Conservation (phyloP, 371 early-diverging fungal genomes). For the Mucor mucedo region DNA sequence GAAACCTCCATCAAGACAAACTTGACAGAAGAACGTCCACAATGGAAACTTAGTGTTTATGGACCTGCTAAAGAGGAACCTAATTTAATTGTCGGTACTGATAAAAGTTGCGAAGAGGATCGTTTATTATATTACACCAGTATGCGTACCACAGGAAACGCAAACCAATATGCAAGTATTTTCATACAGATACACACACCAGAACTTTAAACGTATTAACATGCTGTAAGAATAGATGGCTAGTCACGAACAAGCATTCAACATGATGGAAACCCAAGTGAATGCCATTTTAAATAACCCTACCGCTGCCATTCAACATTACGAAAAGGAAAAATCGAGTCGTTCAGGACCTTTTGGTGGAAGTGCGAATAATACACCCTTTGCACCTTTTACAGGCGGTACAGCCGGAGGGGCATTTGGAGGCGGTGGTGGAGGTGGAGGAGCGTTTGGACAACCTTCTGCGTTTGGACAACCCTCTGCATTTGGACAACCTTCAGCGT, state of each 20-base stretch:
- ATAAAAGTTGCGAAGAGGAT: slow-evolving; percentile 63
- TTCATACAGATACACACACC: too few relatives aligned
- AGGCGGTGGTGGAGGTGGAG: slow-evolving; percentile 30
- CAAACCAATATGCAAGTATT: slow-evolving; percentile 46
- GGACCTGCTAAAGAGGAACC: slow-evolving; percentile 72
- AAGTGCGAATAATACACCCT: slow-evolving; percentile 19
- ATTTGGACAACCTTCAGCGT: slow-evolving; percentile 27
- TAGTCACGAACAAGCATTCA: slow-evolving; percentile 30
- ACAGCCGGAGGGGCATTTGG: slow-evolving; percentile 25
- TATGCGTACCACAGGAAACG: slow-evolving; percentile 39
- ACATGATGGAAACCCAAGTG: slow-evolving; percentile 39
- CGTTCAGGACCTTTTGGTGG: slow-evolving; percentile 38
- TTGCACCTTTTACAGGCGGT: slow-evolving; percentile 40
- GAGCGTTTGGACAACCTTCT: slow-evolving; percentile 29
- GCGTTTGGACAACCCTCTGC: slow-evolving; percentile 27
- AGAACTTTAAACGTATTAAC: too few relatives aligned
- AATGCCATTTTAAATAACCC: slow-evolving; percentile 39
- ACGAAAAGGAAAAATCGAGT: slow-evolving; percentile 40
- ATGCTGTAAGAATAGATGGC: slow-evolving; percentile 22
- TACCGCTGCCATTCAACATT: slow-evolving; percentile 44
- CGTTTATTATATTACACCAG: slow-evolving; percentile 55
- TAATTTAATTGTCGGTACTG: slow-evolving; percentile 63
- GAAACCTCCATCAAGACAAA: slow-evolving; percentile 48
- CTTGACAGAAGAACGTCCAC: slow-evolving; percentile 54
- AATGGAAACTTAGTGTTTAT: slow-evolving; percentile 57